Base-by-base conservation (phyloP, 768 basidiomycete species). In the Kockovaella imperatae region DNA sequence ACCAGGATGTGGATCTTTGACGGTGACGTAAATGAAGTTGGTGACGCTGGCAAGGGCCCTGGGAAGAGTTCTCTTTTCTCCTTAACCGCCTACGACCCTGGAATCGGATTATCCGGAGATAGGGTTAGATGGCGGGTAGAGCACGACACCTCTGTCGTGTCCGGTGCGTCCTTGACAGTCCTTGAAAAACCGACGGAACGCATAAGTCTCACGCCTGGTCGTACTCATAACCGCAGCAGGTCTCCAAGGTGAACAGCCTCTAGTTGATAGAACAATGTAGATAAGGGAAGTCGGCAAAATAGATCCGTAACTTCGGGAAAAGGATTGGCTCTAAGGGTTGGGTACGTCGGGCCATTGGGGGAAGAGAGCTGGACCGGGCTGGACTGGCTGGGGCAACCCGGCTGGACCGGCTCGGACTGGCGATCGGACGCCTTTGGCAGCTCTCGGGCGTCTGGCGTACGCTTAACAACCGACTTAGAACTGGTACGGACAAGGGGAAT, bases 211-310 rank as follows among this genome's bases (percentile, higher is more conserved):
- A 74, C 77, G 74, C 75, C 78, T 78, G 80, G 77, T 80, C 78
- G 77, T 80, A 81, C 80, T 80, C 79, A 80, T 81, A 81, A 79
- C 80, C 57, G 57, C 57, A 81, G 79, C 80, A 80, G 80, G 80
- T 82, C 80, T 81, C 80, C 80, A 78, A 81, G 80, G 80, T 81
- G 79, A 81, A 80, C 77, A 81, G 80, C 78, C 80, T 82, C 80
- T 81, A 81, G 80, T 81, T 77, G 78, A 80, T 80, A 77, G 79
- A 80, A 80, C 76, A 81, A 81, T 81, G 79, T 80, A 80, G 80
- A 78, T 81, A 82, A 81, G 80, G 80, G 79, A 80, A 81, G 78
- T 80, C 77, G 76, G 81, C 82, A 83, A 83, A 82, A 80, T 79
- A 80, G 77, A 80, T 80, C 79, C 77, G 78, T 83, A 80, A 79